These are phyloP conservation scores for Fraxinus platypoda DNA, from an alignment of 305 asterid genomes.

Conservation along the genomic window DNA sequence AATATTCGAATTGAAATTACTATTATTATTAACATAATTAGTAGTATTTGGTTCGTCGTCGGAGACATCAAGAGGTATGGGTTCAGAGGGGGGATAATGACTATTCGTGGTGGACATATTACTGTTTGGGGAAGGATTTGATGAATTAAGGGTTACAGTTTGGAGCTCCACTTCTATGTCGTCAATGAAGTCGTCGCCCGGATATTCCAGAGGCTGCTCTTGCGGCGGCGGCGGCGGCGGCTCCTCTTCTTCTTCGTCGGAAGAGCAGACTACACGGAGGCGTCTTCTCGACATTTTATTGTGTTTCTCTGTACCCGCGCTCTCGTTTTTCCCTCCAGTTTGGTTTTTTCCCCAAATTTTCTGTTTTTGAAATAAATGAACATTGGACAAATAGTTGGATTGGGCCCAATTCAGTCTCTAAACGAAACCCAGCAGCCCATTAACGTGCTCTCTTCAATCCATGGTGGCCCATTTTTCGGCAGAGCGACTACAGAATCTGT, in stretches of 20 bases:
- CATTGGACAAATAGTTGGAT: background rate
- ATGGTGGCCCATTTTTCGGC: background rate
- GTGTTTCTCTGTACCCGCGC: background rate
- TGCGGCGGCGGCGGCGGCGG: slow-evolving; percentile 18
- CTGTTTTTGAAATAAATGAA: background rate
- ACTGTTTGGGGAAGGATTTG: slow-evolving; percentile 44
- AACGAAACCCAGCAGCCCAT: background rate
- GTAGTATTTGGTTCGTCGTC: slow-evolving; percentile 34
- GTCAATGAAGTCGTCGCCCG: slow-evolving; percentile 31
- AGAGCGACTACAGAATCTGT: no score
- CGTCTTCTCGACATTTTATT: slow-evolving; percentile 53
- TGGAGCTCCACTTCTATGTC: slow-evolving; percentile 49
- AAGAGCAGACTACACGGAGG: slow-evolving; percentile 48
- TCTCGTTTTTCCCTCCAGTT: slow-evolving; percentile 37
- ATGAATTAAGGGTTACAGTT: slow-evolving; percentile 62
- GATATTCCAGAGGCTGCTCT: slow-evolving; percentile 21
- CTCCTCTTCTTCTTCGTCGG: slow-evolving; percentile 56
- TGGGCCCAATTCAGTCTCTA: background rate
- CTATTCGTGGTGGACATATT: slow-evolving; percentile 25
- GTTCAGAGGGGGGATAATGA: slow-evolving; percentile 26
- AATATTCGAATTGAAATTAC: slow-evolving; percentile 16
- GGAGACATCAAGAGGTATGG: slow-evolving; percentile 55
- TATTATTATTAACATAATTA: slow-evolving; percentile 11
- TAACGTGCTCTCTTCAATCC: background rate
- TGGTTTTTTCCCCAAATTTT: background rate